Percentiles rank a stretch among this genome's conserved stretches.
phyloP scores from a whole-genome alignment of 2,329 filamentous ascomycete species.

The Coniochaeta ligniaria region DNA sequence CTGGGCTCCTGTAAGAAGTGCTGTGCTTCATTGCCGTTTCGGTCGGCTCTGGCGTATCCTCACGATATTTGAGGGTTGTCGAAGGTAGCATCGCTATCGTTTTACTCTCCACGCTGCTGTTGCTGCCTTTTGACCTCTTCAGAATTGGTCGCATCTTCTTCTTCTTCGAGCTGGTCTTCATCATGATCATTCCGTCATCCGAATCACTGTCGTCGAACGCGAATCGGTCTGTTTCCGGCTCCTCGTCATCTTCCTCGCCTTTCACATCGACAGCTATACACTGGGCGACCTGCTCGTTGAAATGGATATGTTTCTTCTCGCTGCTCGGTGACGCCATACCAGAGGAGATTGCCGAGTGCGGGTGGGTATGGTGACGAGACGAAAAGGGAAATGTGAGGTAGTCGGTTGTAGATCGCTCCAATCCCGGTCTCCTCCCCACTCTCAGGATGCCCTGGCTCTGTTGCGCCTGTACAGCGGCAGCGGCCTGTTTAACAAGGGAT shows the following conservation, averaged over 20 bases:
- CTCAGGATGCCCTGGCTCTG: slow-evolving; percentile 47
- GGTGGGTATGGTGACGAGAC: slow-evolving; percentile 53
- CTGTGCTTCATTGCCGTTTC: slow-evolving; percentile 59
- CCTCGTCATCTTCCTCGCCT: slow-evolving; percentile 63
- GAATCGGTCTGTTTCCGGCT: slow-evolving; percentile 27
- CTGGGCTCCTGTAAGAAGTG: slow-evolving; percentile 38
- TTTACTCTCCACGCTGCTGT: slow-evolving; percentile 56
- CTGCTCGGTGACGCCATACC: slow-evolving; percentile 56
- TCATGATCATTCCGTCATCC: slow-evolving; percentile 74
- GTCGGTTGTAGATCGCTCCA: slow-evolving; percentile 62
- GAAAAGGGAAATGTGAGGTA: slow-evolving; percentile 59
- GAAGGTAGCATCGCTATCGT: slow-evolving; percentile 84
- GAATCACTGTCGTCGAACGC: slow-evolving; percentile 52
- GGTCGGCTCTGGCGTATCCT: slow-evolving; percentile 63
- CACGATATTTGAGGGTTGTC: slow-evolving; percentile 78
- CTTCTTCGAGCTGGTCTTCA: slow-evolving; percentile 54
- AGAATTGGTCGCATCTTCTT: slow-evolving; percentile 47
- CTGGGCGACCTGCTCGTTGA: slow-evolving; percentile 92
- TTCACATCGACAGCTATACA: slow-evolving; percentile 91
- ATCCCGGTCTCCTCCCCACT: slow-evolving; percentile 39
- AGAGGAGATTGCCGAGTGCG: slow-evolving; percentile 63
- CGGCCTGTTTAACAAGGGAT: slow-evolving; percentile 82
- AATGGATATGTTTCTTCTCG: slow-evolving; percentile 83
- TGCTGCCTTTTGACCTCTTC: slow-evolving; percentile 34
- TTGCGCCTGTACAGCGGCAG: slow-evolving; percentile 78